Evolutionary conservation across 208 protist genomes (phyloP).

Genomic region (Perkinsela sp.): DNA sequence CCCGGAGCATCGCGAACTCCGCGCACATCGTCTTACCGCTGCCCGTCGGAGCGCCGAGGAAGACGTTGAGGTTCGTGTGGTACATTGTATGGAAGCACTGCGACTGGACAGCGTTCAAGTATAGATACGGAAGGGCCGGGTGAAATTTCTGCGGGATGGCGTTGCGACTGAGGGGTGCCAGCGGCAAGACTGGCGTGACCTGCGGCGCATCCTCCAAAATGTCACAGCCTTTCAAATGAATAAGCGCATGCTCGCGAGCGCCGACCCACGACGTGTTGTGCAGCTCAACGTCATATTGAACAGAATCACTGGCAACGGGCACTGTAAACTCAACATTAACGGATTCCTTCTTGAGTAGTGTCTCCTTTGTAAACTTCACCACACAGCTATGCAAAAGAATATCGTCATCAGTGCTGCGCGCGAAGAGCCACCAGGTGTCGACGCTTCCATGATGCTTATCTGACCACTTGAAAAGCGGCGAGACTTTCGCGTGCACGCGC

Average conservation of each 20-base stretch:
- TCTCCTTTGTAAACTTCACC: constrained; percentile 40
- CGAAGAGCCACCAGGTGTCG: constrained; percentile 78
- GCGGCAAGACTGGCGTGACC: constrained; percentile 77
- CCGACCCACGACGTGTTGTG: constrained; percentile 79
- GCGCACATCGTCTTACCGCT: constrained; percentile 94
- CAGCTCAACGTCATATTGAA: constrained; percentile 81
- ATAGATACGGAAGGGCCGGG: constrained; percentile 55
- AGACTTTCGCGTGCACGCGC: constrained; percentile 60
- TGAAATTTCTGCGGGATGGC: constrained; percentile 58
- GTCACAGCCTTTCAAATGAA: constrained; percentile 77
- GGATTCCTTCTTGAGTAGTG: constrained; percentile 28
- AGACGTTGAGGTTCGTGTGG: constrained; percentile 88
- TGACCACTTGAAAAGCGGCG: constrained; percentile 72
- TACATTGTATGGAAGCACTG: constrained; percentile 93
- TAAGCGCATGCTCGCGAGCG: constrained; percentile 40
- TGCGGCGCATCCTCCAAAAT: constrained; percentile 71
- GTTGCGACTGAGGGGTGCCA: constrained; percentile 67
- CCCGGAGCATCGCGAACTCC: constrained; percentile 89
- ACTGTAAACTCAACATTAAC: constrained; percentile 74
- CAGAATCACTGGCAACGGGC: constrained; percentile 80
- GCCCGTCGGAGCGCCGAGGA: constrained; percentile 88
- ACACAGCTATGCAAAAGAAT: constrained; percentile 69
- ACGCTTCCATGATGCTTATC: constrained; percentile 61
- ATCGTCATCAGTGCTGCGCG: constrained; percentile 84
- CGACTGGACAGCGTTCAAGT: constrained; percentile 98